Conservation (phyloP, 768 basidiomycete species). For the Pleurotus sapidus region DNA sequence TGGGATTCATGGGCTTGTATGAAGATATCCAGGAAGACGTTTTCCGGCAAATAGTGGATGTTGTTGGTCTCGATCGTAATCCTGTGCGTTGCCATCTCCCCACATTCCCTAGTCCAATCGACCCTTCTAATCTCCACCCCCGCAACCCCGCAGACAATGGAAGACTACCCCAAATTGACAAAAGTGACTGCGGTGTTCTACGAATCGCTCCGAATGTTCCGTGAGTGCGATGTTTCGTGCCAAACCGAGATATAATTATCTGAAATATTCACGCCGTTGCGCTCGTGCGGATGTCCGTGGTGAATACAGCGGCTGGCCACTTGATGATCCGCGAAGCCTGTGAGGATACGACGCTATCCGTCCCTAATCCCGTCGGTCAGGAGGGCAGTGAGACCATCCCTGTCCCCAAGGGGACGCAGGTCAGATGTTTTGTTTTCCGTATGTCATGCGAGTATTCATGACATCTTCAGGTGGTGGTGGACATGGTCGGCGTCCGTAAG, state of each 20-base stretch:
- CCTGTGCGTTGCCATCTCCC: conserved; percentile 22
- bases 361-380: conserved; percentile 38
- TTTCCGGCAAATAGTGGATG: conserved; percentile 37
- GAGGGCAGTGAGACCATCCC: conserved; percentile 34
- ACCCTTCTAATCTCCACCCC: neutral
- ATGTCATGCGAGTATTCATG: neutral
- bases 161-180: conserved; percentile 37
- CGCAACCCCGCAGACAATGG: conserved; percentile 25
- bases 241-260: no score
- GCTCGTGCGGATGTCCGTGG: neutral
- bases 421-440: conserved; percentile 11
- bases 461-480: conserved; percentile 32
- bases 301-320: conserved; percentile 32
- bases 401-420: conserved; percentile 36
- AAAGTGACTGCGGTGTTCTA: conserved; percentile 42
- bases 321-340: conserved; percentile 39
- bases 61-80: conserved; percentile 32
- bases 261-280: no score
- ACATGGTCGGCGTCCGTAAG: conserved; percentile 50
- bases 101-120: neutral
- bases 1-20: conserved; percentile 43
- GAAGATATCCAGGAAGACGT: conserved; percentile 47
- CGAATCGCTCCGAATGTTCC: conserved; percentile 43
- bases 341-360: conserved; percentile 37
- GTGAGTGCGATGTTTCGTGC: conserved; percentile 24